Percentiles rank a stretch among this genome's conserved stretches.
Conservation (phyloP, 331 rosid genomes). For the Phaseolus coccineus region DNA sequence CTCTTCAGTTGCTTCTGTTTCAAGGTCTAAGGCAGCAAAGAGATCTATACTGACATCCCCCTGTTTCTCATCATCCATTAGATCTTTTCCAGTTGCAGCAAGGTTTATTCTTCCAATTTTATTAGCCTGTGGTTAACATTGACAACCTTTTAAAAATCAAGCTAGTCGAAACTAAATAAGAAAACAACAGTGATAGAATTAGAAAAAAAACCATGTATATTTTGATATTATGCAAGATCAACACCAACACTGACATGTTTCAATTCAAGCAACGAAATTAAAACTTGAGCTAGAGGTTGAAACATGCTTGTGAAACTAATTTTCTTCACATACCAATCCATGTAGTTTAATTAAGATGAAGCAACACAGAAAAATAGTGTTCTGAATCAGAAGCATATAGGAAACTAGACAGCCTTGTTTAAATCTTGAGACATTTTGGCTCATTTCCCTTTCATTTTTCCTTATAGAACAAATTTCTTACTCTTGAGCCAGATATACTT, state of each 20-base stretch:
- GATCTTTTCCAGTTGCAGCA: conserved; percentile 96
- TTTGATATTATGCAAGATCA: conserved; percentile 27
- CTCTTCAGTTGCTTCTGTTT: conserved; percentile 80
- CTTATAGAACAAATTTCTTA: neutral
- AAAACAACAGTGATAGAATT: conserved; percentile 23
- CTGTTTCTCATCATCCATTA: conserved; percentile 97
- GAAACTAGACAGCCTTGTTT: conserved; percentile 27
- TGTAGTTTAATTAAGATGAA: conserved; percentile 12
- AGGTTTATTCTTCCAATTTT: conserved; percentile 97
- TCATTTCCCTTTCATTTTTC: conserved; percentile 9
- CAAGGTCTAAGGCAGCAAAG: conserved; percentile 81
- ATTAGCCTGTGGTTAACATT: conserved; percentile 69
- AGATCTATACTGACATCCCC: conserved; percentile 94
- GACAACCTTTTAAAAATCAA: conserved; percentile 33
- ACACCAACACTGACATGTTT: conserved; percentile 1
- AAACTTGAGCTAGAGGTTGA: neutral
- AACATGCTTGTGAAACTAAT: conserved; percentile 2
- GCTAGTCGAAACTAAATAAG: conserved; percentile 24
- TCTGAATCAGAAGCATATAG: conserved; percentile 6
- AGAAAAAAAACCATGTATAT: neutral
- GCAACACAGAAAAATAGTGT: neutral
- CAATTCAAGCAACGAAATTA: conserved; percentile 15
- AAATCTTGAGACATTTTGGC: neutral
- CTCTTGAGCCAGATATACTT: neutral
- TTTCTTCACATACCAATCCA: conserved; percentile 29